These are phyloP conservation scores for Tardiomyces digboiensis DNA, from an alignment of 1,139 yeast species.

Conservation along the genomic window DNA sequence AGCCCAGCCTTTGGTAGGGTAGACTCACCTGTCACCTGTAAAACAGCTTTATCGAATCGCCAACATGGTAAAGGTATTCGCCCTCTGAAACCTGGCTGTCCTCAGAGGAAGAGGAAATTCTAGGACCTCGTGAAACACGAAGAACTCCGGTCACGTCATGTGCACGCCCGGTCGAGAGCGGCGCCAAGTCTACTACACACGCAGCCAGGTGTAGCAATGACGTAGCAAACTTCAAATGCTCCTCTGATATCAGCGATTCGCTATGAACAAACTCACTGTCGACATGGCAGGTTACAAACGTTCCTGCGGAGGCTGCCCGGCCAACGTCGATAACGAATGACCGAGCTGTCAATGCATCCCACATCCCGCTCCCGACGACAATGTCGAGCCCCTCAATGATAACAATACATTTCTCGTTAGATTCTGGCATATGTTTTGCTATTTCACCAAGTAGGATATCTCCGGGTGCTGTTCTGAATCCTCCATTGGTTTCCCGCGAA, in stretches of 20 bases:
- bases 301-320: slow-evolving; percentile 3
- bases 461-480: too few species aligned
- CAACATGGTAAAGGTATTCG: slow-evolving; percentile 1
- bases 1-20: too few species aligned
- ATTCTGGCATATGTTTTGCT: too few species aligned
- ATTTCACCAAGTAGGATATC: too few species aligned
- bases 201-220: slow-evolving; percentile 9
- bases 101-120: neutral
- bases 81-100: slow-evolving; percentile 2
- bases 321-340: slow-evolving; percentile 1
- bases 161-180: slow-evolving; percentile 13
- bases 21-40: too few species aligned
- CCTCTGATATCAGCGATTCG: slow-evolving; percentile 7
- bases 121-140: slow-evolving; percentile 10
- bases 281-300: slow-evolving; percentile 8
- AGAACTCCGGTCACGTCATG: slow-evolving; percentile 12
- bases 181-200: slow-evolving; percentile 9
- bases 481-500: too few species aligned
- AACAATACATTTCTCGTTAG: neutral
- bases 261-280: slow-evolving; percentile 6
- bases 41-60: neutral
- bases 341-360: slow-evolving; percentile 5
- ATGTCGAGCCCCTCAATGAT: slow-evolving; percentile 7
- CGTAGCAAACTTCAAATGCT: slow-evolving; percentile 7
- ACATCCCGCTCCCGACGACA: slow-evolving; percentile 4